These are phyloP conservation scores for Mycena leptocephala DNA, from an alignment of 768 basidiomycete species.

Conservation along the genomic window DNA sequence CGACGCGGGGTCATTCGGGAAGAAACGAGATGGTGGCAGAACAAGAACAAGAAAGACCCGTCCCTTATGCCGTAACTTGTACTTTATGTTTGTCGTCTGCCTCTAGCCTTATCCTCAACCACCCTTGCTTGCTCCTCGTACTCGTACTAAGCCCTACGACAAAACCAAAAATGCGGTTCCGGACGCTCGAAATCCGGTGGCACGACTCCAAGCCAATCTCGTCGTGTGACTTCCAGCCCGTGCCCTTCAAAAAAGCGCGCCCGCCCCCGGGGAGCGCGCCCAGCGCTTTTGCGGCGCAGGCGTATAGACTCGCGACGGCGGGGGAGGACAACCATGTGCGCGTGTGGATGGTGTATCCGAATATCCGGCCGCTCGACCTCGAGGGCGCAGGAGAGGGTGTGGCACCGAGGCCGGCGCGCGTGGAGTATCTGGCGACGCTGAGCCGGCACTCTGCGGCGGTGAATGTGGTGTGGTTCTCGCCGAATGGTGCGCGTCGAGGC, in stretches of 20 bases:
- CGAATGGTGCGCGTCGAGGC: slow-evolving; percentile 78
- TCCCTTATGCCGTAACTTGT: neutral
- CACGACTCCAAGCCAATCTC: slow-evolving; percentile 97
- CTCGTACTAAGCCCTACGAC: neutral
- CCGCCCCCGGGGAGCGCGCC: slow-evolving; percentile 48
- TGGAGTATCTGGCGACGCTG: slow-evolving; percentile 96
- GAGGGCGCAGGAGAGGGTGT: too few species aligned
- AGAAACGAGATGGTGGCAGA: too few species aligned
- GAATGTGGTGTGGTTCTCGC: slow-evolving; percentile 96
- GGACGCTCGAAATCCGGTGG: slow-evolving; percentile 96
- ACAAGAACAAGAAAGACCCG: too few species aligned
- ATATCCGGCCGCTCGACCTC: slow-evolving; percentile 81
- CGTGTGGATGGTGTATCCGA: slow-evolving; percentile 95
- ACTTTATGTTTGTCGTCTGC: slow-evolving; percentile 1
- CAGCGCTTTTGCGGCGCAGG: slow-evolving; percentile 66
- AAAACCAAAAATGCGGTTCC: slow-evolving; percentile 76
- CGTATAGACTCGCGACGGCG: slow-evolving; percentile 94
- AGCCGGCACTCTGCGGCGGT: slow-evolving; percentile 95
- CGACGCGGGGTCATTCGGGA: too few species aligned
- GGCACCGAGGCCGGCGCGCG: slow-evolving; percentile 73
- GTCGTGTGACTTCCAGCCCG: slow-evolving; percentile 93
- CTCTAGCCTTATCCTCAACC: neutral
- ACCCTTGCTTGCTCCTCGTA: too few species aligned
- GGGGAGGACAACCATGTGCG: slow-evolving; percentile 98
- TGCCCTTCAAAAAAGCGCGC: slow-evolving; percentile 79